These are phyloP conservation scores for Uronychia setigera DNA, from an alignment of 73 alveolate genomes.

Conservation along the genomic window DNA sequence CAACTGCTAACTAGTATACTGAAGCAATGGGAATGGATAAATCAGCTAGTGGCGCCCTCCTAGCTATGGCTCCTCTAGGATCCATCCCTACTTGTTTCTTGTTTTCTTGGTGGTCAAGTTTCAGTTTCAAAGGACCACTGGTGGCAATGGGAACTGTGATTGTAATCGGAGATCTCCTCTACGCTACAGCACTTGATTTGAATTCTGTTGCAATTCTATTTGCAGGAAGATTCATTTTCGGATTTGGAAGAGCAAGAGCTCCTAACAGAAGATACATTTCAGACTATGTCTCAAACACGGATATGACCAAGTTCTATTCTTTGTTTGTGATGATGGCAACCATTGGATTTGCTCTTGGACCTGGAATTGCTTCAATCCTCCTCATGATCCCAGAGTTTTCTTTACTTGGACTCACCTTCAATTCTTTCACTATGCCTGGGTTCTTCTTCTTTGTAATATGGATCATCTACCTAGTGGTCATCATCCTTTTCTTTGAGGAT, in stretches of 20 bases:
- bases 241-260: not conserved
- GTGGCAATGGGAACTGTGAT: not conserved
- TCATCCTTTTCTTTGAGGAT: not conserved
- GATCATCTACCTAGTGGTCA: not conserved
- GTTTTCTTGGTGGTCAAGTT: not conserved
- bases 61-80: not conserved
- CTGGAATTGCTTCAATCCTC: not conserved
- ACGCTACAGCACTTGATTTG: not conserved
- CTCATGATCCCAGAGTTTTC: not conserved
- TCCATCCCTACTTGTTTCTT: not conserved
- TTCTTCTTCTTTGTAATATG: not conserved
- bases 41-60: not conserved
- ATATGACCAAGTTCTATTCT: not conserved
- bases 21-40: not conserved
- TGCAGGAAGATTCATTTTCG: not conserved
- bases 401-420: not conserved
- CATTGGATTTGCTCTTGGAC: not conserved
- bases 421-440: not conserved
- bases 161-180: not conserved
- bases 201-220: not conserved
- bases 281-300: not conserved
- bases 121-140: not conserved
- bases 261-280: constrained; percentile 1
- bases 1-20: not conserved
- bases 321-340: not conserved